Base-by-base conservation (phyloP, 177 flowering plant species). In the Vitis hybrid region DNA sequence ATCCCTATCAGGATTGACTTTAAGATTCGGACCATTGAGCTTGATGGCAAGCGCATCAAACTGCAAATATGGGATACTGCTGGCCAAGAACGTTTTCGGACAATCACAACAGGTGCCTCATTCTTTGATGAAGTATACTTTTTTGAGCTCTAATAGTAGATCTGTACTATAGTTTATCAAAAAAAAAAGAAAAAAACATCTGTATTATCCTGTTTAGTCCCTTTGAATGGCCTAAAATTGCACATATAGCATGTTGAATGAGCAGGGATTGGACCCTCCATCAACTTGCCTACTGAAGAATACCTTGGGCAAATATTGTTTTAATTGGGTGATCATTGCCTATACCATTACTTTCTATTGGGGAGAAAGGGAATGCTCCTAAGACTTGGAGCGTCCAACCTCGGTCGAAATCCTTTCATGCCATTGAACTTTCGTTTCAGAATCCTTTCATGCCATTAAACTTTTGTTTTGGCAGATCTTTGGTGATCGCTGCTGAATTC, bases 31-130 rank as follows among this genome's bases (percentile, higher is more conserved):
- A 86, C 87, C 63, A 84, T 86, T 52, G 90, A 86, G 77, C 90
- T 86, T 69, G 88, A 86, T 71, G 85, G 85, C 55, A 88, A 88
- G 77, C 80, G 90, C 16, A 88, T 88, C 70, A 88, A 88, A 77
- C 78, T 88, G 74, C 92, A 88, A 76, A 88, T 88, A 54, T 88
- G 92, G 92, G 90, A 86, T 68, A 88, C 92, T 29, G 92, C 90
- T 76, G 92, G 92, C 31, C 92, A 88, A 74, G 92, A 88, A 71
- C 87, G 92, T 58, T 88, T 88, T 62, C 70, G 88, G 16, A 86
- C 90, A 9, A 86, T 88, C 68, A 88, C 92, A 3, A 88, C 90
- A 66, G 90, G 90, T 86, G 74, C 14, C 16, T 10, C 11, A 15
- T 61, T 20, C 48, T 53, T 14, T 53, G 56, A 13, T 53, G 14